Percentiles rank a stretch among this genome's conserved stretches.
phyloP scores from a whole-genome alignment of 2,329 filamentous ascomycete species.

The Trichoderma sp. region DNA sequence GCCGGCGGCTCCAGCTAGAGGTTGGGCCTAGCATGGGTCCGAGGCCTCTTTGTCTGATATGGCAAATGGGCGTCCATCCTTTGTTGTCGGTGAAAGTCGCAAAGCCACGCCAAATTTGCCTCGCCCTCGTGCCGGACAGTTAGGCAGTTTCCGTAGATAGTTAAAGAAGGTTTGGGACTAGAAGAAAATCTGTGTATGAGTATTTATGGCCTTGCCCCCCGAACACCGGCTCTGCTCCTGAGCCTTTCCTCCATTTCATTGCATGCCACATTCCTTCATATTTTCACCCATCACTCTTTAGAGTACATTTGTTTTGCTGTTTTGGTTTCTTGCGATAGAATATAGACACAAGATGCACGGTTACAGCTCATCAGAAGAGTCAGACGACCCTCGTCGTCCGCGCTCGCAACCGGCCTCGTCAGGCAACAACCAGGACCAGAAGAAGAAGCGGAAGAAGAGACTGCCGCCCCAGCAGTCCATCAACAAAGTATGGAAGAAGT shows the following conservation, averaged over 20 bases:
- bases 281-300: background rate
- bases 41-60: constrained; percentile 7
- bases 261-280: background rate
- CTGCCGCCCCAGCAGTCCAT: constrained; percentile 64
- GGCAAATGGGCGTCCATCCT: background rate
- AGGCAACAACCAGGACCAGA: constrained; percentile 38
- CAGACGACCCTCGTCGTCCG: constrained; percentile 45
- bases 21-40: constrained; percentile 1
- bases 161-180: background rate
- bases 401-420: constrained; percentile 35
- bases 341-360: constrained; percentile 38
- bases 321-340: background rate
- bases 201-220: constrained; percentile 1
- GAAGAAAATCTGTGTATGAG: background rate
- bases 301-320: background rate
- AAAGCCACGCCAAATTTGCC: constrained; percentile 7
- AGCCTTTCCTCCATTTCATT: background rate
- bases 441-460: constrained; percentile 59
- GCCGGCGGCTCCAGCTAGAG: constrained; percentile 9
- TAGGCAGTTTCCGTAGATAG: background rate
- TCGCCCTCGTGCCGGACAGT: background rate
- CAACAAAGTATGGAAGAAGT: constrained; percentile 64
- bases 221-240: background rate
- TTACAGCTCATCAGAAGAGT: constrained; percentile 51
- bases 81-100: constrained; percentile 12